phyloP scores from a whole-genome alignment of 805 yeast genomes.

The Wickerhamomyces kurtzmanii region DNA sequence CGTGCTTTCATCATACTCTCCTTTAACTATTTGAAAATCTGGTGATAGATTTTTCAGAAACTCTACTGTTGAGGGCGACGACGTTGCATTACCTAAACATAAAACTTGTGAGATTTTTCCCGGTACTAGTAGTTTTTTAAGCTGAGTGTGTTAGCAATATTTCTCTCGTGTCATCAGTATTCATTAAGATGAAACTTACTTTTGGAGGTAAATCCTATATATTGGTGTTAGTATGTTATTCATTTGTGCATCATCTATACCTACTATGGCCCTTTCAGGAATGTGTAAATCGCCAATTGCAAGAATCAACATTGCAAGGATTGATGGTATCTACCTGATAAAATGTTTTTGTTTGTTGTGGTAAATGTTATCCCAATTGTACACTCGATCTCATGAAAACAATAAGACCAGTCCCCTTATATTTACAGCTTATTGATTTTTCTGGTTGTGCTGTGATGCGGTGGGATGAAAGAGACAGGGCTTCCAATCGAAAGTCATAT shows the following conservation, averaged over 20 bases:
- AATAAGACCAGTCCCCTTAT: no score
- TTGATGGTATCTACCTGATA: no score
- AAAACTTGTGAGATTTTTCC: slow-evolving; percentile 81
- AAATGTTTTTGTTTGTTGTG: neutral
- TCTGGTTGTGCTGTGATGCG: neutral
- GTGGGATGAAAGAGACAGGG: no score
- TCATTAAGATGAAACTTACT: slow-evolving; percentile 11
- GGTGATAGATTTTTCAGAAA: slow-evolving; percentile 63
- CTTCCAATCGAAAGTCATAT: no score
- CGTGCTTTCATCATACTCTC: slow-evolving; percentile 59
- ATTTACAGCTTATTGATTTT: neutral
- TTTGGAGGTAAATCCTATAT: slow-evolving; percentile 34
- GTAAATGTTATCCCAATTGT: neutral
- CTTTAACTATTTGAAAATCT: slow-evolving; percentile 67
- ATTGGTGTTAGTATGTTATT: slow-evolving; percentile 3
- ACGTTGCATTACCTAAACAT: slow-evolving; percentile 76
- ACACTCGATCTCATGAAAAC: neutral
- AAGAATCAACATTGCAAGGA: slow-evolving; percentile 45
- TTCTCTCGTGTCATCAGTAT: neutral
- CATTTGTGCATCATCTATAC: slow-evolving; percentile 12
- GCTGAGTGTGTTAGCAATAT: slow-evolving; percentile 26
- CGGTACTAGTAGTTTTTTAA: slow-evolving; percentile 69
- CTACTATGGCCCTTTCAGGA: slow-evolving; percentile 72
- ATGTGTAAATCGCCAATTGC: slow-evolving; percentile 88
- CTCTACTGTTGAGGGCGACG: slow-evolving; percentile 49